These are phyloP conservation scores for Corylus heterophylla DNA, from an alignment of 306 rosid species.

Conservation along the genomic window DNA sequence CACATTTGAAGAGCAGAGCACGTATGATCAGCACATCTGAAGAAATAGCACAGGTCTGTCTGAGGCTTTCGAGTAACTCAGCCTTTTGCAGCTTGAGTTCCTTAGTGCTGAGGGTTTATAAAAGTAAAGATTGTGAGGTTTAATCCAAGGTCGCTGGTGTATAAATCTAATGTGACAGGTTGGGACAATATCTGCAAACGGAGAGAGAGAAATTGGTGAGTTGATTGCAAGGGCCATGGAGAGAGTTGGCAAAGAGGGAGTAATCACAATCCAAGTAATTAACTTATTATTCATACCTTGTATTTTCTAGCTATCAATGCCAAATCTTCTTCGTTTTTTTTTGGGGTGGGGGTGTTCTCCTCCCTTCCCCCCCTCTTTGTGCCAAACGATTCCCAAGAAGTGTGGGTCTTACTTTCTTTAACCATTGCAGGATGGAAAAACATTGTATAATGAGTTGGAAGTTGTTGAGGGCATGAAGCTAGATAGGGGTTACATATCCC, in stretches of 20 bases:
- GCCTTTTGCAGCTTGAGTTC: neutral
- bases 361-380: neutral
- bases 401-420: slow-evolving; percentile 6
- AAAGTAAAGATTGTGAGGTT: neutral
- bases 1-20: slow-evolving; percentile 87
- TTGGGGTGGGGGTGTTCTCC: neutral
- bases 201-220: slow-evolving; percentile 96
- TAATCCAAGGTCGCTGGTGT: neutral
- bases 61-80: neutral
- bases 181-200: slow-evolving; percentile 93
- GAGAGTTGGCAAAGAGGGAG: slow-evolving; percentile 98
- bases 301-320: neutral
- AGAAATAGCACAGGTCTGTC: slow-evolving; percentile 90
- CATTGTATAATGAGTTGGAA: slow-evolving; percentile 86
- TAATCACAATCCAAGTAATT: slow-evolving; percentile 86
- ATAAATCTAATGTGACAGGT: slow-evolving; percentile 47
- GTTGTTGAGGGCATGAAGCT: slow-evolving; percentile 99
- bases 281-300: neutral
- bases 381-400: neutral
- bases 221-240: slow-evolving; percentile 97
- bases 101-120: slow-evolving; percentile 3
- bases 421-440: slow-evolving; percentile 85
- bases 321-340: neutral
- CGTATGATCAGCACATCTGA: slow-evolving; percentile 94
- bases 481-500: slow-evolving; percentile 95